Evolutionary conservation across 2,329 filamentous ascomycete species (phyloP), one percentile per base, ranked within the genome.

Genomic region (Penicillium sp.): DNA sequence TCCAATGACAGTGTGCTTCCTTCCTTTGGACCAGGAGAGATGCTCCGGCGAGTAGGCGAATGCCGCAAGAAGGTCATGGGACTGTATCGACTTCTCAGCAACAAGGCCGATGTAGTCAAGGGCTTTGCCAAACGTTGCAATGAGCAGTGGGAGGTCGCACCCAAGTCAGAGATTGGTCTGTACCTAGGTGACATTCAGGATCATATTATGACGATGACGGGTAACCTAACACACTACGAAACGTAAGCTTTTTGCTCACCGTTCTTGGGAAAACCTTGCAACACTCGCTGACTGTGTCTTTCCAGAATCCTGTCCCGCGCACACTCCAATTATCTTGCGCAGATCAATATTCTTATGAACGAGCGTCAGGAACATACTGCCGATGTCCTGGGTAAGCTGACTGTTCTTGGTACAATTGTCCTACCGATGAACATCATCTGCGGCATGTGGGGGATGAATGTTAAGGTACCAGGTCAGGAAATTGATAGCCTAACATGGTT

Each of bases 341-440:
- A 99, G 73, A 97, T 99, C 77, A 97, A 97, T 75, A 96, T 97
- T 67, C 87, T 91, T 68, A 97, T 97, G 93, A 97, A 97, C 74
- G 93, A 97, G 78, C 88, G 94, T 44, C 90, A 95, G 72, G 93
- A 99, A 73, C 88, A 95, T 77, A 99, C 94, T 1, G 91, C 91
- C 38, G 93, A 99, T 71, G 91, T 97, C 1, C 83, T 99, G 12
- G 92, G 92, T 61, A 96, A 94, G 74, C 83, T 99, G 57, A 97
- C 94, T 0, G 94, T 99, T 1, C 81, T 99, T 1, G 94, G 94
- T 61, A 99, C 94, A 6, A 97, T 99, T 64, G 93, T 99, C 3
- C 79, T 99, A 54, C 94, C 94, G 11, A 96, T 99, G 92, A 99
- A 99, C 72, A 96, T 99, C 70, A 93, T 99, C 67, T 97, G 94